Percentiles rank a stretch among this genome's conserved stretches.
These are phyloP conservation scores for Diversispora epigaea DNA, from an alignment of 192 early-diverging fungal species.

Conservation along the genomic window DNA sequence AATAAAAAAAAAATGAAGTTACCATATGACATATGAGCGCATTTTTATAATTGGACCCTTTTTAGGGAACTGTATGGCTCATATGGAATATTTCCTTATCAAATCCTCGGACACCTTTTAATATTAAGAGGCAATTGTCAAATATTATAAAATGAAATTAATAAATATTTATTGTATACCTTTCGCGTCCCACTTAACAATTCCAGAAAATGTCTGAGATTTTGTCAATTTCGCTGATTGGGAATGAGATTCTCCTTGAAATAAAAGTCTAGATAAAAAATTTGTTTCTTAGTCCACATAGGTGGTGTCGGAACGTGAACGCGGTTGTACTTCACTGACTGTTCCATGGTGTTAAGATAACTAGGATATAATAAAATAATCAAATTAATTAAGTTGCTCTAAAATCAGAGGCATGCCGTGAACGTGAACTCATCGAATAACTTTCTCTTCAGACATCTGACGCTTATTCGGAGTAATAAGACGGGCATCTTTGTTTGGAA, in stretches of 20 bases:
- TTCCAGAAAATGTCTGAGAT: constrained; percentile 33
- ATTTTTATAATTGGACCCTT: no score
- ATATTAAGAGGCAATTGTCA: not conserved
- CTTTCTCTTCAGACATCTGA: no score
- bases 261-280: constrained; percentile 21
- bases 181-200: constrained; percentile 21
- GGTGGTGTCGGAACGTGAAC: constrained; percentile 6
- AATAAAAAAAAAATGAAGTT: no score
- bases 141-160: not conserved
- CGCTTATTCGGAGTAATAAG: no score
- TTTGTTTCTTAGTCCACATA: constrained; percentile 27
- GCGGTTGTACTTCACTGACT: constrained; percentile 17
- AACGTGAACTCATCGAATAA: no score
- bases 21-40: no score
- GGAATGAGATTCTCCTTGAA: constrained; percentile 27
- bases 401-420: no score
- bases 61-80: no score
- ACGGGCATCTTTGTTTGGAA: not conserved
- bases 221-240: constrained; percentile 29
- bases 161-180: constrained; percentile 24
- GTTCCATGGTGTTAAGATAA: constrained; percentile 14
- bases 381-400: no score
- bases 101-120: not conserved
- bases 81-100: constrained; percentile 21
- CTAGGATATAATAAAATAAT: no score